These are phyloP conservation scores for Ambrosia artemisiifolia DNA, from an alignment of 129 eudicot species.

Conservation along the genomic window DNA sequence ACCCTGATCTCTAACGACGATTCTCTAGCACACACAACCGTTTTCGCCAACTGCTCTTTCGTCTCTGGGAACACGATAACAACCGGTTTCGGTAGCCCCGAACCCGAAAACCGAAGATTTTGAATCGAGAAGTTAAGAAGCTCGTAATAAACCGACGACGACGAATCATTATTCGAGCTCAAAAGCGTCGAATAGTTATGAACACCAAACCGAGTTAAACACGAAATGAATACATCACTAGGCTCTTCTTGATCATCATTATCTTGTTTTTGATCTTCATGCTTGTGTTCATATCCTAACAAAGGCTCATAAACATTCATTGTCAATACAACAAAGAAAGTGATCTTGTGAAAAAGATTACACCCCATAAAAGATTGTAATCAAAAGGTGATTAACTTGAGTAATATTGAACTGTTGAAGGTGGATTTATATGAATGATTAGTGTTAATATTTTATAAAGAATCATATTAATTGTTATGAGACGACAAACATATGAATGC, in stretches of 20 bases:
- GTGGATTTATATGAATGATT: conserved; percentile 16
- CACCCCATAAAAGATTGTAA: conserved; percentile 13
- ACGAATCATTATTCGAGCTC: conserved; percentile 21
- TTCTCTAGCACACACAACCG: conserved; percentile 40
- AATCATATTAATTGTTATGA: conserved; percentile 22
- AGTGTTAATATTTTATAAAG: conserved; percentile 17
- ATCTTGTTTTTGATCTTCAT: neutral
- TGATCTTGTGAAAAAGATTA: too few relatives aligned
- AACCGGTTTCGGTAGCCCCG: conserved; percentile 47
- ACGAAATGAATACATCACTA: conserved; percentile 18
- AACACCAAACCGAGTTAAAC: conserved; percentile 45
- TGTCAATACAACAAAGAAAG: neutral
- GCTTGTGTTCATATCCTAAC: conserved; percentile 9
- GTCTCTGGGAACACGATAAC: conserved; percentile 63
- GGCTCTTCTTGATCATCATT: conserved; percentile 9
- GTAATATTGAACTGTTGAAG: neutral
- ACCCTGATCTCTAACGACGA: conserved; percentile 48
- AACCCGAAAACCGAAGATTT: conserved; percentile 51
- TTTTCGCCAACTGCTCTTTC: conserved; percentile 44
- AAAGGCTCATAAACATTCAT: conserved; percentile 23
- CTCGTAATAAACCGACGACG: conserved; percentile 22
- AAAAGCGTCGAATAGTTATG: conserved; percentile 48
- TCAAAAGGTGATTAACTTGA: neutral
- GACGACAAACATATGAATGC: conserved; percentile 27
- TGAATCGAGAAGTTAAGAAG: conserved; percentile 66